Conservation (phyloP, 495 filamentous ascomycete genomes). For the Cercophora newfieldiana region DNA sequence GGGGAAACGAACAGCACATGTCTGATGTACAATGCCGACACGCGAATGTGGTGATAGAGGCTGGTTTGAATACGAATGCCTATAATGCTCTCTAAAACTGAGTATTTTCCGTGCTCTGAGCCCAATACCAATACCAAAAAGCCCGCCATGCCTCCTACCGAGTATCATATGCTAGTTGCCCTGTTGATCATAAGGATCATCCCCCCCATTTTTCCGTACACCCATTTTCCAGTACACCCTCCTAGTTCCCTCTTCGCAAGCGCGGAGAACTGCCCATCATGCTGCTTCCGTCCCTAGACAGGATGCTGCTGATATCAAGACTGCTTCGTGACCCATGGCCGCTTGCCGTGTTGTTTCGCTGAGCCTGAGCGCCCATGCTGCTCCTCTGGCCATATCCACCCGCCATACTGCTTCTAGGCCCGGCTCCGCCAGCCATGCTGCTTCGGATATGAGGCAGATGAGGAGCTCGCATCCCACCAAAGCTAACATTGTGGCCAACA, state of each 20-base stretch:
- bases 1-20: conserved; percentile 6
- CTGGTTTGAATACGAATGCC: conserved; percentile 12
- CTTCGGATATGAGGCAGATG: conserved; percentile 13
- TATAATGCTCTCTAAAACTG: conserved; percentile 21
- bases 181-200: not conserved
- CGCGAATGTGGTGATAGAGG: conserved; percentile 8
- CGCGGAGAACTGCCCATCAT: conserved; percentile 49
- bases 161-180: conserved; percentile 13
- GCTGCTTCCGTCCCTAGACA: conserved; percentile 52
- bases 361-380: not conserved
- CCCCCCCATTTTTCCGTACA: no score
- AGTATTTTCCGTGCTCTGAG: not conserved
- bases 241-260: conserved; percentile 23
- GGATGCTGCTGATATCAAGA: conserved; percentile 51
- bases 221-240: not conserved
- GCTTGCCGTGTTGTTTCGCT: conserved; percentile 20
- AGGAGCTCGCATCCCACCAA: conserved; percentile 18
- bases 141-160: not conserved
- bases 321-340: conserved; percentile 44
- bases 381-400: not conserved
- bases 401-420: conserved; percentile 18
- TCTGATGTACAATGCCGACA: conserved; percentile 8
- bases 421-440: conserved; percentile 6
- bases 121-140: not conserved
- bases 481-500: conserved; percentile 25